Base-by-base conservation (phyloP, 768 basidiomycete species). In the Mycena galericulata region DNA sequence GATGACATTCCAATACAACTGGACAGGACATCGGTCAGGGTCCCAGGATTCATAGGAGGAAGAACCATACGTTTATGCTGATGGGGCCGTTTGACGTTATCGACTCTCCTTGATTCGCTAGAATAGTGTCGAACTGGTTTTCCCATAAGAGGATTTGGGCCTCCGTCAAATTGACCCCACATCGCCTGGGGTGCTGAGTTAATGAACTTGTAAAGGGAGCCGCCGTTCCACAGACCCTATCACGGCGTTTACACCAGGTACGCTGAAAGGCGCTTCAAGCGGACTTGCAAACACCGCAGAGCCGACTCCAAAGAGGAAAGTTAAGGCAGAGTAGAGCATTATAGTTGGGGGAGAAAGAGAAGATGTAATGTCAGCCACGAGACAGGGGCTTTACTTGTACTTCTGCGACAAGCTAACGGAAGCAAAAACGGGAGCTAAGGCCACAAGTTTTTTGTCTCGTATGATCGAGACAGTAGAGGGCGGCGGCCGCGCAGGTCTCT, bases 1-100 rank as follows among this genome's bases (percentile, higher is more conserved):
- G 51, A 85, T 70, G 55, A 82, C 80, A 67, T 84, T 79, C 72
- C 79, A 79, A 59, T 79, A 74, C 29, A 82, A 76, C 54, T 80
- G 6, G 4, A 26, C 29, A n/a, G 53, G 15, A 51, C n/a, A 34
- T 34, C 51, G n/a, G 20, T 34, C 7, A 12, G 34, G 14, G 34
- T n/a, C 4, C 34, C 17, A 5, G 26, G 22, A 14, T 17, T 10
- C 4, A 15, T 10, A 15, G 8, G 14, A 10, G 43, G 40, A 30
- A 30, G 24, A 47, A 26, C 26, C 57, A 2, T 8, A 47, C 57
- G 24, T 34, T 59, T 22, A 46, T 46, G 2, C 14, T 3, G 26
- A 38, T 34, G 57, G 9, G 3, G 10, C 9, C n/a, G 29, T n/a
- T 7, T 18, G 11, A 10, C 26, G 4, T 12, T 29, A 29, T 18